Evolutionary conservation across 2,329 filamentous ascomycete genomes (phyloP).

Genomic region (Penicillium janthinellum): DNA sequence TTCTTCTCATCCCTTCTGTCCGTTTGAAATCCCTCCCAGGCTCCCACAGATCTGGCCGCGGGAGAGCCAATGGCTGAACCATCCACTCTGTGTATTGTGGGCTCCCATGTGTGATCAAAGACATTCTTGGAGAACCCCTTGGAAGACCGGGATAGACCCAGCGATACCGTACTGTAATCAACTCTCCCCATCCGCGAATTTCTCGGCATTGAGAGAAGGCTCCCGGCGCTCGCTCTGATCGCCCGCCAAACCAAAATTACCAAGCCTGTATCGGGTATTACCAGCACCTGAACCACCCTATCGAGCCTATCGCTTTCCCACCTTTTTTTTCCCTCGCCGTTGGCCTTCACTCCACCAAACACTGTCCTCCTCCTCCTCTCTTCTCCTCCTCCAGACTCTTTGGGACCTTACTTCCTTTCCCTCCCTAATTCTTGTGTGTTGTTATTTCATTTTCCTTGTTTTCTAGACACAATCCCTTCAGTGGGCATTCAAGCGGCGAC

Average conservation of each 20-base stretch:
- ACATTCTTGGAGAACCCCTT: not conserved
- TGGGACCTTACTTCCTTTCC: constrained; percentile 13
- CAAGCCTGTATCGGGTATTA: constrained; percentile 20
- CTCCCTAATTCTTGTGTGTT: constrained; percentile 20
- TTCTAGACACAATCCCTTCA: constrained; percentile 6
- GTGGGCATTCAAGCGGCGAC: constrained; percentile 18
- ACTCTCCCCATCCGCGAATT: not conserved
- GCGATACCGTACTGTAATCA: not conserved
- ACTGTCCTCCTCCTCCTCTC: not conserved
- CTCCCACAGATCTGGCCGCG: not conserved
- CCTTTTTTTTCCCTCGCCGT: constrained; percentile 26
- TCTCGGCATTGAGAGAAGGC: no score
- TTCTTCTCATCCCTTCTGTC: constrained; percentile 14
- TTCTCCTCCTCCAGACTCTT: constrained; percentile 6
- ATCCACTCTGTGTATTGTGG: not conserved
- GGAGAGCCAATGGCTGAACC: not conserved
- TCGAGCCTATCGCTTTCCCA: constrained; percentile 25
- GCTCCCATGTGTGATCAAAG: not conserved
- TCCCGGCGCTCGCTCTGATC: no score
- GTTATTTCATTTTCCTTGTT: constrained; percentile 22
- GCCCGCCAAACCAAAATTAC: constrained; percentile 21
- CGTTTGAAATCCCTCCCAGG: not conserved
- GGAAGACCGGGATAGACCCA: no score
- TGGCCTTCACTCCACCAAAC: constrained; percentile 3
- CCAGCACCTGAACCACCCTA: constrained; percentile 18